Evolutionary conservation across 345 rosid species (phyloP).

Genomic region (Euclidium syriacum): DNA sequence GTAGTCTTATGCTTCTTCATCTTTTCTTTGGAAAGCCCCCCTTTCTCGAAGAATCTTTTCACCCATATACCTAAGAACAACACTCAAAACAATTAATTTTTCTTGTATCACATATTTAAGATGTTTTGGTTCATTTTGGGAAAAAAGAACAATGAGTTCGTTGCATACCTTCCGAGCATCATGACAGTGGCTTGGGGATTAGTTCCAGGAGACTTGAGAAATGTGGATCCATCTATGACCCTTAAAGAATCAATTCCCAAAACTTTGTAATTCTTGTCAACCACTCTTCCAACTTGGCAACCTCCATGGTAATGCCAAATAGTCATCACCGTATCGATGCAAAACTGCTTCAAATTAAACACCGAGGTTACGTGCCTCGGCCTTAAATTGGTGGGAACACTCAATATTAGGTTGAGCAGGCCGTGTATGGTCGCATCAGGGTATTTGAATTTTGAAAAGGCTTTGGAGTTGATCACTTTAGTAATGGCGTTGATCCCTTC

Average conservation of each 20-base stretch:
- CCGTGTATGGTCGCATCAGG: slow-evolving; percentile 26
- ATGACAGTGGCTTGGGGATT: slow-evolving; percentile 74
- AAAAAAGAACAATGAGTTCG: no score
- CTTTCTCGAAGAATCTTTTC: slow-evolving; percentile 35
- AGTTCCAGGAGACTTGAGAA: slow-evolving; percentile 52
- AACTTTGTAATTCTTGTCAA: slow-evolving; percentile 52
- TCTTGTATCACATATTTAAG: neutral
- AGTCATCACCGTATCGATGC: slow-evolving; percentile 58
- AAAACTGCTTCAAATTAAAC: slow-evolving; percentile 51
- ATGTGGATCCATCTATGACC: slow-evolving; percentile 64
- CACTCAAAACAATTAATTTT: neutral
- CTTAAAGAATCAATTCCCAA: slow-evolving; percentile 46
- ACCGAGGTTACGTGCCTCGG: slow-evolving; percentile 38
- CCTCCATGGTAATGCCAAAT: slow-evolving; percentile 81
- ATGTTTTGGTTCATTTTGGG: neutral
- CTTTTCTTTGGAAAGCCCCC: neutral
- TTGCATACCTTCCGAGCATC: slow-evolving; percentile 74
- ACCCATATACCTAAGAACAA: slow-evolving; percentile 44
- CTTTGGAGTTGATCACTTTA: slow-evolving; percentile 42
- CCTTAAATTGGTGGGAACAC: slow-evolving; percentile 54
- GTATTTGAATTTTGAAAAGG: slow-evolving; percentile 52
- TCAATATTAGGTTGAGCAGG: slow-evolving; percentile 34
- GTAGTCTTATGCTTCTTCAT: slow-evolving; percentile 12
- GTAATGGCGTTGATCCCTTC: slow-evolving; percentile 47
- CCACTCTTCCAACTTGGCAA: slow-evolving; percentile 57